Percentiles rank a stretch among this genome's conserved stretches.
Conservation (phyloP, 1,139 yeast species). For the Debaryomyces sp. region DNA sequence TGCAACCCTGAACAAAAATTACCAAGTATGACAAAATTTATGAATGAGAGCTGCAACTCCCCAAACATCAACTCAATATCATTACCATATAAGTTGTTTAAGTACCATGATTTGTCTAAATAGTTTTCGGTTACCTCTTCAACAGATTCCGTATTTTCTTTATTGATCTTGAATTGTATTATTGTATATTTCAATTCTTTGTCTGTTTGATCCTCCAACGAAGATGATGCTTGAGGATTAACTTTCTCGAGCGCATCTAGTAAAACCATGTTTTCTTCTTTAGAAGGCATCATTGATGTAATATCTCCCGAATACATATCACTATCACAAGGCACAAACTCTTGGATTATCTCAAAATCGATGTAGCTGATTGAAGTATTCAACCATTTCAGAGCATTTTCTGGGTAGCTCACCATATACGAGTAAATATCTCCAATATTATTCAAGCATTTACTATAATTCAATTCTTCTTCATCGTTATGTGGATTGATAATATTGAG, state of each 20-base stretch:
- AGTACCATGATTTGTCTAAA: conserved; percentile 34
- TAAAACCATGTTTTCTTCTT: conserved; percentile 30
- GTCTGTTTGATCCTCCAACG: conserved; percentile 12
- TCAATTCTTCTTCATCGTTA: conserved; percentile 12
- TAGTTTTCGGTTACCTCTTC: conserved; percentile 23
- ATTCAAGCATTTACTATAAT: conserved; percentile 15
- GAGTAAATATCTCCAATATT: conserved; percentile 25
- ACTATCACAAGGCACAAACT: conserved; percentile 18
- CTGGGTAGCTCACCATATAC: conserved; percentile 28
- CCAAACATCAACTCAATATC: conserved; percentile 25
- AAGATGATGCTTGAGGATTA: conserved; percentile 12
- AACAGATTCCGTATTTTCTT: conserved; percentile 9
- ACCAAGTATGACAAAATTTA: conserved; percentile 29
- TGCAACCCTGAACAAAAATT: conserved; percentile 35
- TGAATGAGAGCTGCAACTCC: conserved; percentile 29
- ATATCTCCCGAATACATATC: conserved; percentile 15
- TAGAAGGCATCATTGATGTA: conserved; percentile 29
- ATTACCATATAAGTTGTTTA: conserved; percentile 22
- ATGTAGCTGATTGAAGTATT: conserved; percentile 16
- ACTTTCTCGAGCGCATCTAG: conserved; percentile 18
- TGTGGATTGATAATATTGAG: conserved; percentile 3
- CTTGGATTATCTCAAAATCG: conserved; percentile 25
- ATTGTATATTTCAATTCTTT: conserved; percentile 28
- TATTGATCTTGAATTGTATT: conserved; percentile 20
- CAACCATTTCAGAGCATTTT: conserved; percentile 20